Conservation (phyloP, 78 protist species). For the Polysphondylium violaceum region DNA sequence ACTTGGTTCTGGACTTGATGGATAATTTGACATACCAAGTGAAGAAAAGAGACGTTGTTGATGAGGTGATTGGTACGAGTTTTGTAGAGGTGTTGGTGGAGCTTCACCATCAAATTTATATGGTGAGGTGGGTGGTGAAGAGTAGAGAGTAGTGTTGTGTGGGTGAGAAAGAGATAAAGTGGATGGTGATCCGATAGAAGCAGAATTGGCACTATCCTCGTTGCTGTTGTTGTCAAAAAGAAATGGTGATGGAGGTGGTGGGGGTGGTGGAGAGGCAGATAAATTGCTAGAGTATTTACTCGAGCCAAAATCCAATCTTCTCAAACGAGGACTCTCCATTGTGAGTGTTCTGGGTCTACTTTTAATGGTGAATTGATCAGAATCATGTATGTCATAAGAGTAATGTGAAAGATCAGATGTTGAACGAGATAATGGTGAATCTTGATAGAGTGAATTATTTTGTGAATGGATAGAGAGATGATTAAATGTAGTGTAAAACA, state of each 20-base stretch:
- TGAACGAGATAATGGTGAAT: constrained; percentile 42
- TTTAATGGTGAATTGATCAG: background rate
- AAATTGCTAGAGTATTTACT: background rate
- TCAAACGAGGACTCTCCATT: background rate
- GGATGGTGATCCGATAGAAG: background rate
- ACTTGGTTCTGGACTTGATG: constrained; percentile 48
- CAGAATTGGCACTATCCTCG: too few species aligned
- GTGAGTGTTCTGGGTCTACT: background rate
- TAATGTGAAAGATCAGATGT: constrained; percentile 2
- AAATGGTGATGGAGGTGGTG: background rate
- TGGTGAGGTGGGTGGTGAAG: constrained; percentile 33
- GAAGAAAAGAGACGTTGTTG: too few species aligned
- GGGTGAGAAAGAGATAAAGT: too few species aligned
- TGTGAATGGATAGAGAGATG: constrained; percentile 17
- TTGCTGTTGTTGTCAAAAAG: too few species aligned
- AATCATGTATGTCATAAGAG: background rate
- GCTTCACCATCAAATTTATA: background rate
- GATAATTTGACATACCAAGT: too few species aligned
- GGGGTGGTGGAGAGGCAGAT: too few species aligned
- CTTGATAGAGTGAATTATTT: background rate
- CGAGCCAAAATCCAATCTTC: background rate
- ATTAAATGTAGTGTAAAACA: background rate
- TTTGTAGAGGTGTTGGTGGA: background rate
- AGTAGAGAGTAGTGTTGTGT: too few species aligned
- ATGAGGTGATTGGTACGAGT: background rate